Evolutionary conservation across 108 stramenopile species (phyloP), one percentile per base, ranked within the genome.

Genomic region (Licmophora abbreviata): DNA sequence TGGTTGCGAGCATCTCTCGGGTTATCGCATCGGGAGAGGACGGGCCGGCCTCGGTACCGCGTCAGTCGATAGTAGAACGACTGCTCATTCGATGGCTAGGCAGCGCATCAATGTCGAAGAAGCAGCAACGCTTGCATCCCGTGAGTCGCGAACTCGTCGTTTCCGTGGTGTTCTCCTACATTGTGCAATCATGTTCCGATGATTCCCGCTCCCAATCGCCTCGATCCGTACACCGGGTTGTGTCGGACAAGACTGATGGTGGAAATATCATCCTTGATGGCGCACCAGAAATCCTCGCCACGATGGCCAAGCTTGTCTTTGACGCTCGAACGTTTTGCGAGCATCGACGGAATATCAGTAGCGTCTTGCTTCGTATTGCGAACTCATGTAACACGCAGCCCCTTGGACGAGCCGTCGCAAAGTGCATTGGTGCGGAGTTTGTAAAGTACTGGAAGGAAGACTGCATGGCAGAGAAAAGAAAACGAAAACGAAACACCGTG

Each of bases 261-360:
- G n/a, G n/a, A n/a, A n/a, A n/a, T n/a, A n/a, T n/a, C n/a, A n/a
- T n/a, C n/a, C n/a, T n/a, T n/a, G n/a, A n/a, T n/a, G n/a, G n/a
- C n/a, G n/a, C n/a, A n/a, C n/a, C n/a, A n/a, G n/a, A n/a, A n/a
- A n/a, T n/a, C n/a, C 5, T 40, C 21, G 1, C 18, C 15, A 32
- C 2, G 2, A 32, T 32, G 14, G 18, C 48, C 17, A 50, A 2
- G 2, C 48, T 50, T 50, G 2, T 50, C 5, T 50, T 50, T 15
- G 38, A 32, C 18, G 30, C 28, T 20, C 26, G 48, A 29, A 50
- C 48, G n/a, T 10, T n/a, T 4, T 32, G 17, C 5, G 15, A 32
- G 11, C 48, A 50, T 31, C 48, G 48, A 18, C 29, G 15, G 33
- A 50, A 32, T 31, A 29, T 50, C 14, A n/a, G 30, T n/a, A 29